Evolutionary conservation across 495 filamentous ascomycete species (phyloP).

Genomic region (Coniosporium apollinis): DNA sequence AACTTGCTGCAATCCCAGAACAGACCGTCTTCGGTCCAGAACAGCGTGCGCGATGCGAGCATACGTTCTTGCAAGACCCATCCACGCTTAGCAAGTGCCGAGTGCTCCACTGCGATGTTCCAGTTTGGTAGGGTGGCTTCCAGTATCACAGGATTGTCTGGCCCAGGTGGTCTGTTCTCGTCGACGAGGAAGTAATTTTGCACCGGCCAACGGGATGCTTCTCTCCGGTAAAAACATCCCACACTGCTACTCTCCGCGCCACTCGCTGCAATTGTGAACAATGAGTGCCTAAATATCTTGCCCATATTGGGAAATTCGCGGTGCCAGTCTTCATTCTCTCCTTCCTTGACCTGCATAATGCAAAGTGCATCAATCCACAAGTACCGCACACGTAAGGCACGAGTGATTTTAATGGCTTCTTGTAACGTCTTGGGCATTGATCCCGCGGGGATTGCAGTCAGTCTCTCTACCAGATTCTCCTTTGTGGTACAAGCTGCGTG

Average conservation of each 20-base stretch:
- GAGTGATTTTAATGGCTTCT: conserved; percentile 1
- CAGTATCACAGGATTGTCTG: neutral
- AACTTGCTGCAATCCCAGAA: neutral
- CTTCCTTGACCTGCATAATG: conserved; percentile 1
- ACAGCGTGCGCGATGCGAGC: neutral
- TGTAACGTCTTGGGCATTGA: neutral
- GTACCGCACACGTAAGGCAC: neutral
- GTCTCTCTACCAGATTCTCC: neutral
- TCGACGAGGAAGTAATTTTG: neutral
- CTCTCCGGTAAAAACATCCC: neutral
- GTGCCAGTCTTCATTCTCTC: conserved; percentile 1
- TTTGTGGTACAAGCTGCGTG: neutral
- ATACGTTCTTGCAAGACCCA: neutral
- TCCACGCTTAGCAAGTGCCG: neutral
- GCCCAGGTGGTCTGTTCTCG: no score
- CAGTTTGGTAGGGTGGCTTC: neutral
- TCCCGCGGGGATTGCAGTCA: neutral
- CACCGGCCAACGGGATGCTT: neutral
- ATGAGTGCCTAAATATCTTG: neutral
- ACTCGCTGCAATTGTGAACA: neutral
- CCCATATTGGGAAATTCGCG: neutral
- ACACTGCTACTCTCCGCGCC: neutral
- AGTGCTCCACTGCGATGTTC: neutral
- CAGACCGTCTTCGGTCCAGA: neutral
- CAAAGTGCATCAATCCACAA: conserved; percentile 6